Evolutionary conservation across 331 rosid species (phyloP), one percentile per base, ranked within the genome.

Genomic region (Prunus yedoensis): DNA sequence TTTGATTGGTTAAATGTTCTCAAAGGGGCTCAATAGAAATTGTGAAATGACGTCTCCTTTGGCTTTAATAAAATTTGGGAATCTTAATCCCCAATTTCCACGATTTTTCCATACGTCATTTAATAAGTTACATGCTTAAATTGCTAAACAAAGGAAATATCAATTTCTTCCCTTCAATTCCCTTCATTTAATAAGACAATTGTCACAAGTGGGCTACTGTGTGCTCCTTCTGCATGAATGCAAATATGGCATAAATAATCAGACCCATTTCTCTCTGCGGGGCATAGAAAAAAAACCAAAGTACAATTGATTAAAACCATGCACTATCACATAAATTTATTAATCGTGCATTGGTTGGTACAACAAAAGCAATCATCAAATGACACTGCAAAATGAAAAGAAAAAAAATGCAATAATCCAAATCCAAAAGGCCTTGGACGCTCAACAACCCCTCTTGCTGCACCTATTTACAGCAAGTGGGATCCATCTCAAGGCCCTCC

Each of bases 401-500:
- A n/a, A 28, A 12, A n/a, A 35, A n/a, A 28, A 28, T 14, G 43
- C 74, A 41, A 65, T 35, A 63, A 38, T 17, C 15, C 12, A 63
- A 17, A 32, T 17, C 4, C 3, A 1, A 71, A 71, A 51, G 59
- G 74, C 66, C 72, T 81, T 78, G 89, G 92, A 90, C 61, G 85
- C 85, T 83, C 85, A 86, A 60, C 88, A 68, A 14, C 68, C 23
- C 3, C 69, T 61, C 79, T 73, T 83, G 60, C 85, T 61, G 65
- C 75, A 7, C 58, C 53, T 72, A 49, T 67, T 73, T 76, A 78
- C 35, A 46, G 53, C 75, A 43, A 57, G 74, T 68, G 68, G 83
- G 81, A 49, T 89, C 77, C 87, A 87, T 88, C 89, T 68, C 89
- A 76, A 77, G 79, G 68, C 77, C 85, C 82, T 72, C 85, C 25